Evolutionary conservation across 2,329 filamentous ascomycete genomes (phyloP), one percentile per base, ranked within the genome.

Genomic region (Cladosporium sp.): DNA sequence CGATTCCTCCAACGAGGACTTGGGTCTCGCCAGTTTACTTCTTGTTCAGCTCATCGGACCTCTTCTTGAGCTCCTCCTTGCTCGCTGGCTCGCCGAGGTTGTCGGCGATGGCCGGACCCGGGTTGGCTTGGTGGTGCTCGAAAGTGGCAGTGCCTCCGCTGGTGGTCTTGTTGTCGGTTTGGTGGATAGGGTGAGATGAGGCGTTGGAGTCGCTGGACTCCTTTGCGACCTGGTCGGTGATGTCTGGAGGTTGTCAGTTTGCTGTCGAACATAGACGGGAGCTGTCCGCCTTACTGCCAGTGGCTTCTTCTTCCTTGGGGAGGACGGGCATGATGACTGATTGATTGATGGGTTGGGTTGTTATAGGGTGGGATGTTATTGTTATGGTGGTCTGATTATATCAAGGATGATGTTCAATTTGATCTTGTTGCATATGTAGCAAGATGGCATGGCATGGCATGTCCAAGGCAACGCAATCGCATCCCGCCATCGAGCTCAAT

Each of bases 31-130:
- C 11, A 13, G 2, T 40, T 27, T 16, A 48, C 48, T 50, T 43
- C 36, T 75, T 73, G 64, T 76, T 76, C 57, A 76, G 53, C 65
- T 76, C 73, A 55, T 72, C 72, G n/a, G 70, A 66, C 55, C 73
- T 65, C 66, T 71, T 73, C 70, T 70, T 73, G 36, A 75, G 61
- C 58, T 74, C 72, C 56, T 75, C 74, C 62, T 75, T 76, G 60
- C 67, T 72, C 42, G 65, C 71, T 5, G 70, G 66, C 61, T 73
- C 61, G 18, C 67, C 68, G 30, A 77, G 58, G 53, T 73, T 67
- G 50, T 75, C 63, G 7, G 69, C 63, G n/a, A 72, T 66, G 30
- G 70, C 73, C 3, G 72, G 72, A 15, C 73, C 74, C 27, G 65
- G 69, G 54, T 69, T 69, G 12, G 69, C 70, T 52, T 68, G 65